phyloP scores from a whole-genome alignment of 306 rosid genomes.

The Acacia acuminata region DNA sequence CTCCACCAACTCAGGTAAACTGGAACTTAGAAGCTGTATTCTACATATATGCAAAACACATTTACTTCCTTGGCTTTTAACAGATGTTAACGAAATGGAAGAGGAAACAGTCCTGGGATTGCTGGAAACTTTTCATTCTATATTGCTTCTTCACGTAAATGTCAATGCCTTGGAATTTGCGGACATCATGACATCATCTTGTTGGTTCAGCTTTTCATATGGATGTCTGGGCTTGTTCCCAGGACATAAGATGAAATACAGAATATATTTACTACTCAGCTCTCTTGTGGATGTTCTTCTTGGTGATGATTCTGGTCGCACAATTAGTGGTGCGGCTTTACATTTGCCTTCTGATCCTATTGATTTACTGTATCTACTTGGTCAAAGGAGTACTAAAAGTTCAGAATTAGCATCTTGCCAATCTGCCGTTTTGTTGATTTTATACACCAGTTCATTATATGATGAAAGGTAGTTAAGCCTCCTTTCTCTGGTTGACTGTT shows the following conservation, averaged over 20 bases:
- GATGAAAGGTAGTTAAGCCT: conserved; percentile 71
- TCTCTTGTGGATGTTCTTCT: conserved; percentile 70
- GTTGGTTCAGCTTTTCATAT: conserved; percentile 88
- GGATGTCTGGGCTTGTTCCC: conserved; percentile 88
- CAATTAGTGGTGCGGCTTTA: conserved; percentile 62
- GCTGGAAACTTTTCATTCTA: conserved; percentile 73
- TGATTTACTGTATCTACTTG: conserved; percentile 78
- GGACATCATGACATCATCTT: conserved; percentile 53
- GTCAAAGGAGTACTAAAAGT: conserved; percentile 65
- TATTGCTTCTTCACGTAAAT: conserved; percentile 59
- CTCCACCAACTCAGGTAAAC: conserved; percentile 36
- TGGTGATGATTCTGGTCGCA: conserved; percentile 72
- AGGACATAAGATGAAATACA: conserved; percentile 66
- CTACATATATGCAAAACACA: conserved; percentile 56
- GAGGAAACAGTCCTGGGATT: conserved; percentile 75
- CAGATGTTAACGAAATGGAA: conserved; percentile 61
- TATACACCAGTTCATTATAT: conserved; percentile 72
- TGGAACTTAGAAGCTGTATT: conserved; percentile 49
- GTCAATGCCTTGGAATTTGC: conserved; percentile 52
- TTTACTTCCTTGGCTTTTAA: conserved; percentile 79
- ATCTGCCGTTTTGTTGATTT: conserved; percentile 68
- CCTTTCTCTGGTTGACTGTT: conserved; percentile 19
- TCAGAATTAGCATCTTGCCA: conserved; percentile 71
- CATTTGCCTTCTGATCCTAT: conserved; percentile 79
- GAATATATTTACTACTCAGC: conserved; percentile 76